Evolutionary conservation across 345 rosid species (phyloP).

Genomic region (Excoecaria cochinchinensis): DNA sequence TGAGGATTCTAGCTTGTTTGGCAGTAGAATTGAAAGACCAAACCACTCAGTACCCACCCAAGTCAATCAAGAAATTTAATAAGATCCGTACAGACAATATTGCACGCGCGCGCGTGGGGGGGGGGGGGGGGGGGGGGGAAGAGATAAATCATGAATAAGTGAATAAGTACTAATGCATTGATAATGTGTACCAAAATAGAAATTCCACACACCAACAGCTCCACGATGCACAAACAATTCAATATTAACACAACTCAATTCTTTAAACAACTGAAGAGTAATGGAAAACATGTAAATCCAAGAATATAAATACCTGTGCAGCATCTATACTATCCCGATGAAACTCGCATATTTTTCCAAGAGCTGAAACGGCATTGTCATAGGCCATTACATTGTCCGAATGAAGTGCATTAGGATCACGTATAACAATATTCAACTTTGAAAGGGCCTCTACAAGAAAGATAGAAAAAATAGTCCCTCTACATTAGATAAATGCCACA

Average conservation of each 20-base stretch:
- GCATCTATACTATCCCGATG: slow-evolving; percentile 93
- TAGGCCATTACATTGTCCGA: slow-evolving; percentile 92
- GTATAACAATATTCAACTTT: slow-evolving; percentile 80
- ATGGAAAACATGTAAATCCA: not conserved
- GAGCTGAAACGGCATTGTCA: slow-evolving; percentile 99
- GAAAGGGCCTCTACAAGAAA: slow-evolving; percentile 80
- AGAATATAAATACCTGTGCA: slow-evolving; percentile 56
- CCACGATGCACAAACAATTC: not conserved
- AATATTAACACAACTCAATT: not conserved
- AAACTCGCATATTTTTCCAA: slow-evolving; percentile 92
- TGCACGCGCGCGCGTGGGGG: not conserved
- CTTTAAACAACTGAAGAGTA: not conserved
- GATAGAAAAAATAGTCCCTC: not conserved
- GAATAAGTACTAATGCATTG: not conserved
- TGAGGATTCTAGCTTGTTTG: not conserved
- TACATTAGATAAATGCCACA: not conserved
- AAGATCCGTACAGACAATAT: not conserved
- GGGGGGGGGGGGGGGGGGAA: not conserved
- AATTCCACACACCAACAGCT: not conserved
- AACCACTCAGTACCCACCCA: not conserved
- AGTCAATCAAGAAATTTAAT: not conserved
- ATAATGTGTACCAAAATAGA: not conserved
- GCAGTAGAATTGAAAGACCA: too few relatives aligned
- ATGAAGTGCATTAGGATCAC: slow-evolving; percentile 71
- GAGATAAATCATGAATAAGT: not conserved